These are phyloP conservation scores for Chrysoporthe cubensis DNA, from an alignment of 2,329 filamentous ascomycete genomes.

Conservation along the genomic window DNA sequence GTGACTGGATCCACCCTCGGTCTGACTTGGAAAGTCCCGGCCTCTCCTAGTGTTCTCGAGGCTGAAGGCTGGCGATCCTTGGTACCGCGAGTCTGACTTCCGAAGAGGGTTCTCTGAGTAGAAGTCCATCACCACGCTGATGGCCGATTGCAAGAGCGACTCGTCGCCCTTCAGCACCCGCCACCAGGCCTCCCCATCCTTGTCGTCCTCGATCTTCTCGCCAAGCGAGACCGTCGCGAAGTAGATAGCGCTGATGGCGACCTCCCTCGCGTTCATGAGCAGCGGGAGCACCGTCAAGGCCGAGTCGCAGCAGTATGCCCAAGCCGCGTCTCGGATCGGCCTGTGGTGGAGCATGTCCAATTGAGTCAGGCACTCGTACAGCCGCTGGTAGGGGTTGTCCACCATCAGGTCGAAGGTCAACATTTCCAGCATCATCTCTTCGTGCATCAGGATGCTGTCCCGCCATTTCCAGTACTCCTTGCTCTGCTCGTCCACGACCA, in stretches of 20 bases:
- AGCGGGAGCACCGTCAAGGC: conserved; percentile 84
- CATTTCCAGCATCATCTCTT: conserved; percentile 88
- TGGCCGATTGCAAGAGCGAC: conserved; percentile 70
- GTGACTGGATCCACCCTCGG: conserved; percentile 51
- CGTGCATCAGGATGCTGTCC: conserved; percentile 88
- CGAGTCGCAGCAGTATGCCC: conserved; percentile 93
- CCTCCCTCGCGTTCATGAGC: conserved; percentile 75
- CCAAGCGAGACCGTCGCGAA: conserved; percentile 78
- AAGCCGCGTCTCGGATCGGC: conserved; percentile 79
- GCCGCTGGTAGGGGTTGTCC: conserved; percentile 82
- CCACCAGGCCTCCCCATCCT: conserved; percentile 85
- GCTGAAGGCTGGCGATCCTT: conserved; percentile 57
- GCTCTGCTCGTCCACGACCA: conserved; percentile 92
- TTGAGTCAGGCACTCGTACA: conserved; percentile 79
- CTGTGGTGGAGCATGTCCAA: conserved; percentile 80
- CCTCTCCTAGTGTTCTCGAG: conserved; percentile 59
- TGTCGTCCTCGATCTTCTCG: conserved; percentile 72
- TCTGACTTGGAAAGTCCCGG: conserved; percentile 45
- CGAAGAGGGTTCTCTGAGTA: conserved; percentile 67
- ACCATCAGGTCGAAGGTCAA: conserved; percentile 94
- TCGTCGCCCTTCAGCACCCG: conserved; percentile 73
- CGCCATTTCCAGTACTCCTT: conserved; percentile 99
- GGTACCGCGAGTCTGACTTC: conserved; percentile 58
- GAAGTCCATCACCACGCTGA: conserved; percentile 74
- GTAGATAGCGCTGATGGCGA: conserved; percentile 85